Base-by-base conservation (phyloP, 805 yeast species). In the Aciculoconidium aculeatum region DNA sequence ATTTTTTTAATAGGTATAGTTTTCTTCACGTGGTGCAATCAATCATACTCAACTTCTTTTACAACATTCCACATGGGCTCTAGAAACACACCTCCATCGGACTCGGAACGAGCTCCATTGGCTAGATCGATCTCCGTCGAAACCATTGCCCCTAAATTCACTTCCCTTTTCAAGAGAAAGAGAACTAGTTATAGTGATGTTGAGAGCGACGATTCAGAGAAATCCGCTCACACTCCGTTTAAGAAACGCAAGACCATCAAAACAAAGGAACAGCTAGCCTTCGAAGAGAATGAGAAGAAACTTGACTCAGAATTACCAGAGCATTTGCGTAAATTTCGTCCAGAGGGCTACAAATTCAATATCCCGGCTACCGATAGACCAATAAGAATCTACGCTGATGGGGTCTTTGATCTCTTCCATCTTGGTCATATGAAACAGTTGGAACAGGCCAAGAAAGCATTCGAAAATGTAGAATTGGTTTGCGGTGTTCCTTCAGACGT, bases 341-440 rank as follows among this genome's bases (percentile, higher is more conserved):
- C 95, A 14, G 57, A 58, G 17, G 96, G 96, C 2, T 86, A 59
- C 60, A 65, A 64, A 42, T 73, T 92, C 55, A 86, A 85, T 43
- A 44, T 78, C 15, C 98, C 98, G 3, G 94, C 96, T 2, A 63
- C 53, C 4, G 92, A 81, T 48, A 70, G 96, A 35, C 88, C 95
- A 1, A 76, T 92, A 16, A 71, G 98, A 36, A 75, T 92, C n/a
- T 92, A 92, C 53, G 98, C 98, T 5, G 98, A 92, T 58, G 98
- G 98, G 30, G 96, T 92, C 11, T 92, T 92, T 64, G 98, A 92
- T 58, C 63, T 92, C 39, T 92, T 92, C 62, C 98, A 92, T 58
- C 55, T 92, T 49, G 98, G 98, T 14, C 98, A 92, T 53, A 92
- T 92, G 98, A 77, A 87, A 50, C 98, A 92, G 56, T 67, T 92